These are phyloP conservation scores for Gossypium armourianum DNA, from an alignment of 441 rosid species.

Conservation along the genomic window DNA sequence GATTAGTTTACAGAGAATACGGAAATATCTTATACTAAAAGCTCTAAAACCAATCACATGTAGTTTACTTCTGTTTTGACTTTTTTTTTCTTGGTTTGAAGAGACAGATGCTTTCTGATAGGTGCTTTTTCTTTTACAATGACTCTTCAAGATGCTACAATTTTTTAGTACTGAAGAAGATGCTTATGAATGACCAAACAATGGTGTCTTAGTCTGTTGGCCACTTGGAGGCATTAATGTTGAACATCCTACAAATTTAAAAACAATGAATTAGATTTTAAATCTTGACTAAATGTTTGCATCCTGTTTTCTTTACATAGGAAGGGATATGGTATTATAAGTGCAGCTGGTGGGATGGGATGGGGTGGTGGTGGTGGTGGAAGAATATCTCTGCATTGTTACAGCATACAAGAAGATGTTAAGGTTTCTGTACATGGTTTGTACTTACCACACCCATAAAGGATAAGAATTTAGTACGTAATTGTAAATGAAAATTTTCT, in stretches of 20 bases:
- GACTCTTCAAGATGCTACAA: background rate
- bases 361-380: conserved; percentile 98
- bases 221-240: background rate
- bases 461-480: background rate
- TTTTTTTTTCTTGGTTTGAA: background rate
- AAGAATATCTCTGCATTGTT: conserved; percentile 79
- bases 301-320: conserved; percentile 34
- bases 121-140: background rate
- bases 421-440: conserved; percentile 76
- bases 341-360: conserved; percentile 86
- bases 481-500: conserved; percentile 5
- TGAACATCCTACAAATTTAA: conserved; percentile 8
- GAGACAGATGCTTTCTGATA: background rate
- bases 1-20: too few species aligned
- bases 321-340: conserved; percentile 77
- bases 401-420: conserved; percentile 87
- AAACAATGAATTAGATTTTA: background rate
- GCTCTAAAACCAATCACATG: background rate
- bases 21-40: too few species aligned
- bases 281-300: conserved; percentile 12
- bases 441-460: conserved; percentile 27
- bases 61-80: background rate
- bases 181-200: background rate
- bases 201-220: background rate
- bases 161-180: background rate